Evolutionary conservation across 2,329 filamentous ascomycete genomes (phyloP), one percentile per base, ranked within the genome.

Genomic region (Scopulariopsis brevicaulis): DNA sequence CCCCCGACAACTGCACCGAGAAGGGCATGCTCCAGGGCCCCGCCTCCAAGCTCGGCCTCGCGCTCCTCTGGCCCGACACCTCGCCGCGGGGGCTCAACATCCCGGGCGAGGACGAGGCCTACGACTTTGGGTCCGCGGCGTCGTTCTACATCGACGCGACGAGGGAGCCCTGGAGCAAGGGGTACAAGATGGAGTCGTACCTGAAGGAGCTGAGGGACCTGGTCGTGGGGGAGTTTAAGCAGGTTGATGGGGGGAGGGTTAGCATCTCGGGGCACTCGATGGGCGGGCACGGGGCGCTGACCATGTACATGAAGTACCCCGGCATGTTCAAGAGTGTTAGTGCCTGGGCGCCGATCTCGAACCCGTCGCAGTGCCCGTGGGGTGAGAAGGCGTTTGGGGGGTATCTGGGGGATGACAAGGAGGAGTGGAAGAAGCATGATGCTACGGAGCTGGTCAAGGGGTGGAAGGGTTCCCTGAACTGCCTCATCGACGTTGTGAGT

Each of bases 181-280:
- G 90, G 69, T 99, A 99, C 79, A 86, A 86, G 65, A 99, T 99
- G 94, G 91, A 97, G 78, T 84, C 81, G 62, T 99, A 99, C 77
- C 81, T 99, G n/a, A 72, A 81, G 57, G 94, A 99, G 74, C 84
- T 99, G n/a, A 93, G 92, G 1, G 74, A 78, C 18, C 77, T 85
- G 1, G 80, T 97, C 25, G 95, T 92, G 71, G 71, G 72, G 34
- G 79, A 82, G 28, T 96, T 91, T 73, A 77, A 81, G 34, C 79
- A 70, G 64, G 77, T 99, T 34, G 93, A 97, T 70, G 67, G 72
- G 0, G 72, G 67, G 32, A 80, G 86, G 48, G 84, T 96, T 58
- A 87, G 86, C 71, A 94, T 99, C 66, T 90, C 89, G 48, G 94
- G 94, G 6, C 94, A 99, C 76, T 92, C 86, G 66, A 99, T 99